Evolutionary conservation across 306 rosid species (phyloP), one percentile per base, ranked within the genome.

Genomic region (Arachis hypogaea): DNA sequence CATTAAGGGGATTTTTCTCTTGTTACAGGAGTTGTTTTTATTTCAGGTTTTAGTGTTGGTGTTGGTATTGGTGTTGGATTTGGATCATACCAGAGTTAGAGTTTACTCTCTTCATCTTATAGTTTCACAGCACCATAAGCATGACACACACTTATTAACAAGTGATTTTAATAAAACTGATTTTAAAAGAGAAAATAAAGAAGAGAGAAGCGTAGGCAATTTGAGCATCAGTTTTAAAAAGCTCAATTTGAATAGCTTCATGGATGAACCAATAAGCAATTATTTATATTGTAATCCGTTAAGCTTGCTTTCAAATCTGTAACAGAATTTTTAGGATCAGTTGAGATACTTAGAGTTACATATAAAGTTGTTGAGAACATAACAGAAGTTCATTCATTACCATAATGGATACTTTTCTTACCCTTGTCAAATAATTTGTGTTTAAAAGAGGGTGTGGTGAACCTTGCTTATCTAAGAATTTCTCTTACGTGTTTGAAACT

Each of bases 171-270:
- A 14, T 14, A 14, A 14, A 14, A 14, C 14, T 14, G 14, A 14
- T 14, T 14, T 14, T 14, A 14, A 14, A 14, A 14, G 14, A 14
- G 14, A 14, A 14, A 14, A 14, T 14, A 14, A 14, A 14, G 14
- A 14, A 14, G 14, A 14, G 14, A 14, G 14, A 14, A 14, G 14
- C 14, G 14, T 14, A 14, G 14, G 14, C 14, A 14, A 14, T 60
- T 59, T 72, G 69, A 78, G 78, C 82, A 78, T 78, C 82, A 78
- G 77, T 57, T 71, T 78, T 78, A 78, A 78, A 78, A 78, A 78
- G 82, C 82, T 78, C 73, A 77, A 78, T 71, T 46, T 64, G 7
- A 6, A 56, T 46, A 46, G 63, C 82, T 71, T 78, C 82, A 72
- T 72, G 74, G 74, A 59, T 57, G 46, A 71, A 64, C 77, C 82